Conservation (phyloP, 2,329 filamentous ascomycete species). For the Dendrostoma leiphaemia region DNA sequence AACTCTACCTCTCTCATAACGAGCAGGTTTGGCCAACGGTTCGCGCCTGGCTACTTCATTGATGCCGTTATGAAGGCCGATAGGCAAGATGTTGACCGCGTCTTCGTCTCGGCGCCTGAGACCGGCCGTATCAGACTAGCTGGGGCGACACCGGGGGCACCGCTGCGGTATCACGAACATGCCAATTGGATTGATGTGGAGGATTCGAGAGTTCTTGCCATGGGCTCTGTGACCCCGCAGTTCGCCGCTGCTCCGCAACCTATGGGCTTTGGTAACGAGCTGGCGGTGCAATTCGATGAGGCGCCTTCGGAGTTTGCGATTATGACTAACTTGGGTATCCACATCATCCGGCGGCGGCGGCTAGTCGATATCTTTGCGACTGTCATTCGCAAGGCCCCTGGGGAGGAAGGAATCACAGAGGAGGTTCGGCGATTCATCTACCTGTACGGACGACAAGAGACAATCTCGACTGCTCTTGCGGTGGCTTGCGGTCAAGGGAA, state of each 20-base stretch:
- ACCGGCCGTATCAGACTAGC: slow-evolving; percentile 75
- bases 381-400: slow-evolving; percentile 69
- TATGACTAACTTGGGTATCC: slow-evolving; percentile 86
- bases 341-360: slow-evolving; percentile 77
- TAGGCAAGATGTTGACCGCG: slow-evolving; percentile 57
- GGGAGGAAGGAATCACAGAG: slow-evolving; percentile 76
- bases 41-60: slow-evolving; percentile 87
- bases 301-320: slow-evolving; percentile 81
- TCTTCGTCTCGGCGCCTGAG: slow-evolving; percentile 88
- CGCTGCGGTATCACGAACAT: slow-evolving; percentile 70
- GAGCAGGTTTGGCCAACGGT: slow-evolving; percentile 57
- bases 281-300: slow-evolving; percentile 93
- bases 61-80: slow-evolving; percentile 66
- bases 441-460: slow-evolving; percentile 84
- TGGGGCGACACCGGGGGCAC: slow-evolving; percentile 40
- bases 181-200: slow-evolving; percentile 77
- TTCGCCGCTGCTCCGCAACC: slow-evolving; percentile 69
- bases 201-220: slow-evolving; percentile 63
- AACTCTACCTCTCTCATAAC: slow-evolving; percentile 47
- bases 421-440: slow-evolving; percentile 82
- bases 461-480: slow-evolving; percentile 84
- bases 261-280: slow-evolving; percentile 86
- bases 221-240: slow-evolving; percentile 72
- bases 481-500: slow-evolving; percentile 93
- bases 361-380: slow-evolving; percentile 91